These are phyloP conservation scores for Boletus rufocinnamomeus DNA, from an alignment of 768 basidiomycete genomes.

Conservation along the genomic window DNA sequence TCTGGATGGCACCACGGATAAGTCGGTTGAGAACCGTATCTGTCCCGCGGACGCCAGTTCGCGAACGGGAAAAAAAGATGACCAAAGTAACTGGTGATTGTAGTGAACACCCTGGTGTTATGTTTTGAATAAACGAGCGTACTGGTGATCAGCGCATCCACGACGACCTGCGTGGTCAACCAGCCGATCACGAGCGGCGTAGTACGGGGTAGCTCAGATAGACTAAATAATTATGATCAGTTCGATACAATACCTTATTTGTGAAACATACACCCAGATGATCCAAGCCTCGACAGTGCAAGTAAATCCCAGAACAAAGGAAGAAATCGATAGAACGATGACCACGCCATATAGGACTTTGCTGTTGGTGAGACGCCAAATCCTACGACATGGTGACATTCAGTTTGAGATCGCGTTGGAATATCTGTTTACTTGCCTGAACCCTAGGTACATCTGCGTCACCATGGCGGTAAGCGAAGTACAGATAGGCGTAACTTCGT, in stretches of 20 bases:
- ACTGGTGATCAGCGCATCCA: constrained; percentile 51
- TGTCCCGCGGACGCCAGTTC: constrained; percentile 53
- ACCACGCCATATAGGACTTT: constrained; percentile 37
- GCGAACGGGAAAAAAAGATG: constrained; percentile 22
- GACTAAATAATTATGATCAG: constrained; percentile 27
- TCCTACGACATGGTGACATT: constrained; percentile 5
- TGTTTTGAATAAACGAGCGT: not conserved
- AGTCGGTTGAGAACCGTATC: constrained; percentile 40
- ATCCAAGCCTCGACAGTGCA: constrained; percentile 47
- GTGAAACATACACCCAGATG: constrained; percentile 38
- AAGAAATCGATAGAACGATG: constrained; percentile 39
- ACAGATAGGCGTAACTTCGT: constrained; percentile 50
- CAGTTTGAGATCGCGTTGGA: not conserved
- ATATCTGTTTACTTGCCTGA: constrained; percentile 37
- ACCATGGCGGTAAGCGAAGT: constrained; percentile 49
- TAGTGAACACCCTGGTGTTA: not conserved
- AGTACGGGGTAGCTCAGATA: constrained; percentile 43
- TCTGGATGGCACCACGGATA: constrained; percentile 12
- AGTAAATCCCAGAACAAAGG: constrained; percentile 46
- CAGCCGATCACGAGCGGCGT: constrained; percentile 47
- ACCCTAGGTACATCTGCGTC: constrained; percentile 49
- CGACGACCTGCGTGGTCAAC: constrained; percentile 47
- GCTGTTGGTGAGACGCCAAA: constrained; percentile 16
- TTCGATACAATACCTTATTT: not conserved
- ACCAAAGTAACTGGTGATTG: constrained; percentile 19